phyloP scores from a whole-genome alignment of 2,329 filamentous ascomycete species.

The Aspergillus uvarum region DNA sequence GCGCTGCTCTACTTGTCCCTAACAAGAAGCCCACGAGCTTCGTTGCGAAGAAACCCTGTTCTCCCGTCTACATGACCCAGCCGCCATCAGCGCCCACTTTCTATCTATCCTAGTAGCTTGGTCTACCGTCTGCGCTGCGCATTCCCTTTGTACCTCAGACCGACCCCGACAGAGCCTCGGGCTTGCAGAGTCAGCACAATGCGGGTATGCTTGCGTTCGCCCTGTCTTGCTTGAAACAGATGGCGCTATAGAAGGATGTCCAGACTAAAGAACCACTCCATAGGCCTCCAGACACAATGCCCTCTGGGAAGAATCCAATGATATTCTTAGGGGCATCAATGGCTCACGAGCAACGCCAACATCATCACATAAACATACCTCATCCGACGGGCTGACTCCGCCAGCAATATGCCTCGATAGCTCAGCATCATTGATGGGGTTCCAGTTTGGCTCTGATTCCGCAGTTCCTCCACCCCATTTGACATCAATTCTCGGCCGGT shows the following conservation, averaged over 20 bases:
- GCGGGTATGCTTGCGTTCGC: slow-evolving; percentile 18
- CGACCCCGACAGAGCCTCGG: not conserved
- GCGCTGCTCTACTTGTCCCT: not conserved
- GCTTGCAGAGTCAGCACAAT: slow-evolving; percentile 3
- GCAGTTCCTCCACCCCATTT: slow-evolving; percentile 21
- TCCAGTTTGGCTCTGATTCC: slow-evolving; percentile 27
- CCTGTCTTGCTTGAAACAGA: not conserved
- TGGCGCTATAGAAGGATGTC: not conserved
- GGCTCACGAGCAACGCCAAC: slow-evolving; percentile 13
- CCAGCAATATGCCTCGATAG: slow-evolving; percentile 22
- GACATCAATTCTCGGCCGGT: slow-evolving; percentile 22
- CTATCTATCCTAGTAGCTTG: not conserved
- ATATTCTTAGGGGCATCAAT: slow-evolving; percentile 37
- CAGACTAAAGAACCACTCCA: slow-evolving; percentile 4
- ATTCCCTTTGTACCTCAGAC: too few relatives aligned
- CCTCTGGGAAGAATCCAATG: slow-evolving; percentile 26
- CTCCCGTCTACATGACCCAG: slow-evolving; percentile 1
- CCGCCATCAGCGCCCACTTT: not conserved
- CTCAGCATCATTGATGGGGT: slow-evolving; percentile 26
- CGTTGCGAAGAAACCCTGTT: not conserved
- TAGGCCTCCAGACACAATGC: slow-evolving; percentile 15
- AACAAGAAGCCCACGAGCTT: not conserved
- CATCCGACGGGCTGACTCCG: slow-evolving; percentile 13
- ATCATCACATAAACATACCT: slow-evolving; percentile 14
- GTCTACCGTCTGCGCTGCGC: not conserved